Evolutionary conservation across 2,329 filamentous ascomycete species (phyloP), one percentile per base, ranked within the genome.

Genomic region (Rhinocladiella similis): DNA sequence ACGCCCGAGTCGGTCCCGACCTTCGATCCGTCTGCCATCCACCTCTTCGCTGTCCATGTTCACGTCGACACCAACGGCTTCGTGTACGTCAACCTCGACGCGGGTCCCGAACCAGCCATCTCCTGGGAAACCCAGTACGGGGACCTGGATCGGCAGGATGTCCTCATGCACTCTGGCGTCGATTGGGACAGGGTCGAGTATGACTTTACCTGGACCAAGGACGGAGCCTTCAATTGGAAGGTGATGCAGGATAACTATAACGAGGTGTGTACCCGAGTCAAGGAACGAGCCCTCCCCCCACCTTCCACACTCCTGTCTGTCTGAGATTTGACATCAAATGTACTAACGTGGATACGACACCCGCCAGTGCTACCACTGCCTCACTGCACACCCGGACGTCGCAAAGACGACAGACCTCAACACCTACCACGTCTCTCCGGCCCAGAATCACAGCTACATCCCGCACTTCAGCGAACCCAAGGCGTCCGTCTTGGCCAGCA

Each of bases 81-180:
- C 67, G 72, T 85, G 59, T 85, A 80, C 79, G 74, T 83, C 50
- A 85, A 85, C 65, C 67, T 85, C 51, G 81, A 85, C 48, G 70
- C 66, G 9, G 47, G 41, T 9, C 18, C 42, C 6, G 42, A 45
- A 14, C 60, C 60, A 0, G 53, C 59, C 20, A 50, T 61, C 29
- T 25, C 49, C n/a, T 63, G 61, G 61, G 48, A 54, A 16, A 33
- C 56, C 5, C 53, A 60, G 19, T 63, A 60, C 38, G 59, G 54
- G 5, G 27, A 43, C 1, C 47, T 58, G 0, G 79, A 80, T 3
- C 68, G 83, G 0, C 78, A 83, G 61, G 70, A 72, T 1, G 58
- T 81, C 3, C 72, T 81, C 1, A 68, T 70, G 3, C 73, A 69
- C 42, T 79, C 78, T 68, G 72, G 80, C 64, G 80, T 78, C 1